These are phyloP conservation scores for Mucor mucedo DNA, from an alignment of 371 early-diverging fungal species.

Conservation along the genomic window DNA sequence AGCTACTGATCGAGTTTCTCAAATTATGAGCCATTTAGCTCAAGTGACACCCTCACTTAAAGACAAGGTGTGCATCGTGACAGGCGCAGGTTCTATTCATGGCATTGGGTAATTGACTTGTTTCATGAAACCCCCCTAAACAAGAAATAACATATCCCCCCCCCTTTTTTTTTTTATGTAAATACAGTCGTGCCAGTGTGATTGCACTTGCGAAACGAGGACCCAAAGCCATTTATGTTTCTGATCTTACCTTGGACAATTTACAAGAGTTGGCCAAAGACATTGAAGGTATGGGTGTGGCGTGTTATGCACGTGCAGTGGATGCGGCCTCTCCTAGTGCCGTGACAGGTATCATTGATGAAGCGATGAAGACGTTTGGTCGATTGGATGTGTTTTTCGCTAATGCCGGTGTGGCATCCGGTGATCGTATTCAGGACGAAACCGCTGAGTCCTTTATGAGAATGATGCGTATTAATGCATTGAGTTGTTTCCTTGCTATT, in stretches of 20 bases:
- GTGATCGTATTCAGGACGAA: slow-evolving; percentile 27
- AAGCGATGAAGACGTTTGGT: slow-evolving; percentile 49
- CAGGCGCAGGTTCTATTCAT: slow-evolving; percentile 54
- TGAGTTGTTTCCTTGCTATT: slow-evolving; percentile 49
- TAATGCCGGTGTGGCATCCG: slow-evolving; percentile 52
- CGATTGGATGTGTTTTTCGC: slow-evolving; percentile 64
- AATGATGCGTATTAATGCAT: slow-evolving; percentile 43
- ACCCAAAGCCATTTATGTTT: slow-evolving; percentile 56
- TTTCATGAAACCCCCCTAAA: background rate
- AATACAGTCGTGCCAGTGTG: slow-evolving; percentile 47
- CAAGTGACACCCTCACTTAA: slow-evolving; percentile 42
- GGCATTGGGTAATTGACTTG: slow-evolving; percentile 52
- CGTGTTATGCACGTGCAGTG: slow-evolving; percentile 45
- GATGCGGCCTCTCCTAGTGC: slow-evolving; percentile 52
- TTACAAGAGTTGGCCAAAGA: slow-evolving; percentile 47
- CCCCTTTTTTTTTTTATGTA: background rate
- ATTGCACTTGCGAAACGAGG: slow-evolving; percentile 51
- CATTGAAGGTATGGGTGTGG: slow-evolving; percentile 38
- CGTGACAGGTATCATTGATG: slow-evolving; percentile 41
- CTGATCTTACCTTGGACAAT: slow-evolving; percentile 43
- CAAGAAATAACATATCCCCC: background rate
- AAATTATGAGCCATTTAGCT: slow-evolving; percentile 44
- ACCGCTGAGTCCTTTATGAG: slow-evolving; percentile 35
- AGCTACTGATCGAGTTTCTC: slow-evolving; percentile 46
- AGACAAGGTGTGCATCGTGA: slow-evolving; percentile 59